A percentile compares a stretch with the other conserved stretches of the same genome.
phyloP scores from a whole-genome alignment of 768 basidiomycete genomes.

The Lactarius deliciosus region DNA sequence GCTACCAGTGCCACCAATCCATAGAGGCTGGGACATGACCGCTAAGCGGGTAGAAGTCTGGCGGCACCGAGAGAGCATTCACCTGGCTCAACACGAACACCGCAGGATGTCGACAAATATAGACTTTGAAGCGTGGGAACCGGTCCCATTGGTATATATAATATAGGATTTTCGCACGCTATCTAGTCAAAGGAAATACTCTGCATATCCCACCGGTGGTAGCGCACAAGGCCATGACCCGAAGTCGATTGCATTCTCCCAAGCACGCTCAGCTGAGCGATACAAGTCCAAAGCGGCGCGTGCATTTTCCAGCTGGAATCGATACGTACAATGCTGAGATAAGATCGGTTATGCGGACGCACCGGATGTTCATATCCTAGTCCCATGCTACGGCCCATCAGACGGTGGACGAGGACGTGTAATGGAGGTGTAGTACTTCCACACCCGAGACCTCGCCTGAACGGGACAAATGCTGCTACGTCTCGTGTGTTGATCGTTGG shows the following conservation, averaged over 20 bases:
- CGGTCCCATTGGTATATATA: background rate
- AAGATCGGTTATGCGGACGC: constrained; percentile 30
- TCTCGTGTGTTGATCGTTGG: constrained; percentile 55
- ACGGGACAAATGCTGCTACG: constrained; percentile 51
- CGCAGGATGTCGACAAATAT: background rate
- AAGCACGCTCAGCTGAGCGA: constrained; percentile 49
- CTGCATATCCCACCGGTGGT: constrained; percentile 28
- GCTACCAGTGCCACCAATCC: background rate
- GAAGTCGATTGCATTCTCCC: constrained; percentile 45
- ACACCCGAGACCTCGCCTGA: constrained; percentile 43
- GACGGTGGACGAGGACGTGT: constrained; percentile 42
- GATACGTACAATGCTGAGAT: background rate
- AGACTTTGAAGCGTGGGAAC: constrained; percentile 4
- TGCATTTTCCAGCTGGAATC: constrained; percentile 46
- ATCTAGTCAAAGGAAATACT: constrained; percentile 21
- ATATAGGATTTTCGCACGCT: constrained; percentile 13
- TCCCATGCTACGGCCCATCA: constrained; percentile 49
- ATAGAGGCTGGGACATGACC: background rate
- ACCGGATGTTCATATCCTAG: constrained; percentile 49
- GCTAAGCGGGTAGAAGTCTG: background rate
- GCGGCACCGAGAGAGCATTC: constrained; percentile 9
- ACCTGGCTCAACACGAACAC: background rate
- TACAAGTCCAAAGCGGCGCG: constrained; percentile 54
- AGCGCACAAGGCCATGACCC: constrained; percentile 47
- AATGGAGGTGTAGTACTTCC: constrained; percentile 39